Base-by-base conservation (phyloP, 2,329 filamentous ascomycete species). In the Botrytis sinoallii region DNA sequence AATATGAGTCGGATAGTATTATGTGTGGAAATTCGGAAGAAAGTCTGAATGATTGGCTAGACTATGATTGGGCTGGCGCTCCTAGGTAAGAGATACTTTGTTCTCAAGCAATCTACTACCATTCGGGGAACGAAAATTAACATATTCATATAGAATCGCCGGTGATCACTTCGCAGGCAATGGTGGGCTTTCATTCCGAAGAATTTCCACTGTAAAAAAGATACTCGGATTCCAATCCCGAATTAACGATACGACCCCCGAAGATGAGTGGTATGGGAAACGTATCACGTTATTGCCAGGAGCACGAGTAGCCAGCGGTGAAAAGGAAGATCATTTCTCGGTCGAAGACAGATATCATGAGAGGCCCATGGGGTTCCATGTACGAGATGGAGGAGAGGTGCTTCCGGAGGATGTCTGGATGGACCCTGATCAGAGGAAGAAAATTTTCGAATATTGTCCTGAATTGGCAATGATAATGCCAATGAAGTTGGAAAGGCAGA, bases 1-100 rank as follows among this genome's bases (percentile, higher is more conserved):
- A 88, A 44, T 89, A 88, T 81, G 86, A 89, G 80, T 86, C 86
- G 18, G 87, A 89, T 81, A 86, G 84, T 77, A 87, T 88, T 74
- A 80, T 88, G 66, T 89, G 87, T 79, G 86, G 87, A 76, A 88
- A 88, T 79, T 75, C 59, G 85, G 75, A 60, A 86, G 81, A 85
- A 86, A 70, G 73, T 67, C 70, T 80, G 46, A 79, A 80, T 64
- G 77, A 75, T 70, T 80, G 77, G 77, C 72, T 80, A 32, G 78
- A 79, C 18, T 80, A 79, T 75, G 77, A 79, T 73, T 89, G 80
- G 80, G 80, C 81, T 35, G 80, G 80, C 25, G 80, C 80, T 35
- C 80, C 80, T 46, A 84, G 84, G 86, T 86, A 79, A 61, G 81
- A 35, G 57, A 22, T 14, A 29, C 10, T 7, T 63, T 20, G n/a